Evolutionary conservation across 768 basidiomycete genomes (phyloP).

Genomic region (Paxillus involutus): DNA sequence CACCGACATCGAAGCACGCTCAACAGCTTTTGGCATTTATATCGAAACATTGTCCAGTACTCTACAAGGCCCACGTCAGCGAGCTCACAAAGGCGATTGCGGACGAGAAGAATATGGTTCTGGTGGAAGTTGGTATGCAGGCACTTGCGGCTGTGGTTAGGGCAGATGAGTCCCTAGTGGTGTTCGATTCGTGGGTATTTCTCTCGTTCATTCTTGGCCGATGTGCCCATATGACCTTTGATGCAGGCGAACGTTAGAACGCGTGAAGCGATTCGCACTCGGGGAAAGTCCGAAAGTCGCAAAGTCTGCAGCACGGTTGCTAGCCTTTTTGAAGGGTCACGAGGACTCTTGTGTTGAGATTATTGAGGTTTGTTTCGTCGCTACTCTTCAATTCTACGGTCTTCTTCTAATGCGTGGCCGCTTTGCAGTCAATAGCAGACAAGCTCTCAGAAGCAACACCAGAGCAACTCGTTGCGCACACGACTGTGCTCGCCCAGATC

Average conservation of each 20-base stretch:
- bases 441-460: conserved; percentile 46
- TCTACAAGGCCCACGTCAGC: conserved; percentile 72
- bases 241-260: conserved; percentile 64
- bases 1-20: conserved; percentile 39
- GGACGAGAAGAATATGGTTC: conserved; percentile 53
- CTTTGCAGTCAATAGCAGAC: conserved; percentile 55
- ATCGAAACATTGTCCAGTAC: conserved; percentile 71
- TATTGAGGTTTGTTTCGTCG: conserved; percentile 56
- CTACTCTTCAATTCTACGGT: neutral
- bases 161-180: conserved; percentile 55
- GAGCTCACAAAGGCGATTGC: conserved; percentile 75
- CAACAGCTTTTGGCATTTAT: conserved; percentile 54
- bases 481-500: conserved; percentile 74
- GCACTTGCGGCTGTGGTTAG: conserved; percentile 69
- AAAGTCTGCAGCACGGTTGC: conserved; percentile 81
- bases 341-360: conserved; percentile 51
- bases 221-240: neutral
- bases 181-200: conserved; percentile 64
- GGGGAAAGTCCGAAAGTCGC: conserved; percentile 65
- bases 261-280: conserved; percentile 56
- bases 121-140: conserved; percentile 71
- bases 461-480: conserved; percentile 59
- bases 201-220: neutral
- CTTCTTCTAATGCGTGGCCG: neutral
- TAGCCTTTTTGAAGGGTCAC: conserved; percentile 59